Conservation (phyloP, 352 stramenopile genomes). For the Thraustochytrium sp. region DNA sequence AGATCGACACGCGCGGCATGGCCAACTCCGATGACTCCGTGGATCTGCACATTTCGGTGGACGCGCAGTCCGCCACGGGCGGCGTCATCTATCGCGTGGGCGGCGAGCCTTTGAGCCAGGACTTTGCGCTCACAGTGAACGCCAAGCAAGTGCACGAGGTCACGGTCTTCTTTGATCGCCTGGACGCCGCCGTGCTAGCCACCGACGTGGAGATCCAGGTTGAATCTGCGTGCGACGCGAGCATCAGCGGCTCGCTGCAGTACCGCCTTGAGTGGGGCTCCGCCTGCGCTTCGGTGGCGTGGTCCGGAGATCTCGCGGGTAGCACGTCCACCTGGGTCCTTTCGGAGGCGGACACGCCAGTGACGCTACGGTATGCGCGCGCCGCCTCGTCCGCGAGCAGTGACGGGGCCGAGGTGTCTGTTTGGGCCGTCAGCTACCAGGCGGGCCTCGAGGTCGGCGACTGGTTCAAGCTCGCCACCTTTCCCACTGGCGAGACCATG, state of each 20-base stretch:
- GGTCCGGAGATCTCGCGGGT: not conserved
- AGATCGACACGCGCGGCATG: not conserved
- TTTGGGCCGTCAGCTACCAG: not conserved
- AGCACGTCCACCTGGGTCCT: not conserved
- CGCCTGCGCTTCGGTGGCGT: not conserved
- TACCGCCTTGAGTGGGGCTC: not conserved
- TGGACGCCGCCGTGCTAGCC: not conserved
- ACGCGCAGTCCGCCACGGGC: not conserved
- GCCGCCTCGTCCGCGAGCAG: no score
- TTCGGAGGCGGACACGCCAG: not conserved
- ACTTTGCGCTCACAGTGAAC: not conserved
- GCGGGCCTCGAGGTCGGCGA: not conserved
- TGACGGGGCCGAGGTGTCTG: no score
- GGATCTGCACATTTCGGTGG: not conserved
- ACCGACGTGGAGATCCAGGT: not conserved
- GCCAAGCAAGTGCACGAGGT: not conserved
- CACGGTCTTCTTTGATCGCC: not conserved
- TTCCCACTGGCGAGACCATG: not conserved
- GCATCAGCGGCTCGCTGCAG: not conserved
- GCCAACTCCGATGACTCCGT: not conserved
- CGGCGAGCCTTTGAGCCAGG: not conserved
- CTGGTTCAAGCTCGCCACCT: not conserved
- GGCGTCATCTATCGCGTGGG: not conserved
- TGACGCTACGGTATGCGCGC: no score
- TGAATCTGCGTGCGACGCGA: not conserved